A percentile compares a stretch with the other conserved stretches of the same genome.
Conservation (phyloP, 2,329 filamentous ascomycete species). For the Juglanconis juglandina region DNA sequence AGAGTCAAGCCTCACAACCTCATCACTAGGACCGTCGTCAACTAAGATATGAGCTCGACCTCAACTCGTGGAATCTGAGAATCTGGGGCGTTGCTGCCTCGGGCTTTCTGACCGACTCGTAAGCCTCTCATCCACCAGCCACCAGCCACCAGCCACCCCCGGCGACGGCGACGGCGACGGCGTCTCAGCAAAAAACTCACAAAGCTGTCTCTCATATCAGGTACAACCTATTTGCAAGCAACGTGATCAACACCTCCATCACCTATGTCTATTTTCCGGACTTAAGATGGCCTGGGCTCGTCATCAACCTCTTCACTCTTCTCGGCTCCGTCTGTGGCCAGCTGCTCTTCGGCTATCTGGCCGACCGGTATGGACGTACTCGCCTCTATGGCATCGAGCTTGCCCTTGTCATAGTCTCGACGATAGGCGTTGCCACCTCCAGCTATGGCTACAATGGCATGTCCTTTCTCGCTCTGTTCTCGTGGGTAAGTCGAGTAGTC, state of each 20-base stretch:
- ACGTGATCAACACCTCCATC: conserved; percentile 51
- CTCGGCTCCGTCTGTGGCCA: conserved; percentile 51
- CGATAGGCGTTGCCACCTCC: conserved; percentile 53
- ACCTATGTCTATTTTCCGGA: conserved; percentile 52
- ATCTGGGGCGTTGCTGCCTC: conserved; percentile 55
- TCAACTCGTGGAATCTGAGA: conserved; percentile 53
- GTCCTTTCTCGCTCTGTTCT: conserved; percentile 48
- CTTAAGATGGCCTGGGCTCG: conserved; percentile 40
- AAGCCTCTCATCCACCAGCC: conserved; percentile 23
- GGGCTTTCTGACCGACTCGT: conserved; percentile 53
- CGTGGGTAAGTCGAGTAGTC: conserved; percentile 37
- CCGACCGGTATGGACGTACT: conserved; percentile 53
- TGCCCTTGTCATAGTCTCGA: conserved; percentile 53
- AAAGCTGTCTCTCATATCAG: conserved; percentile 25
- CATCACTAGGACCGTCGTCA: conserved; percentile 45
- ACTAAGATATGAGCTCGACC: conserved; percentile 50
- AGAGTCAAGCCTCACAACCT: neutral
- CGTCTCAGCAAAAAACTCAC: neutral
- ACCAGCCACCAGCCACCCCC: no score
- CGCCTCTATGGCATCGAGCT: conserved; percentile 55
- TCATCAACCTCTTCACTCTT: conserved; percentile 52
- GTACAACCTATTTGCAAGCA: conserved; percentile 53
- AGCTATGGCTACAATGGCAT: conserved; percentile 48
- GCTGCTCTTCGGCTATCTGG: conserved; percentile 50
- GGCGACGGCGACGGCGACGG: no score